Percentiles rank a stretch among this genome's conserved stretches.
phyloP scores from a whole-genome alignment of 2,329 filamentous ascomycete genomes.

The Hortaea sp. region DNA sequence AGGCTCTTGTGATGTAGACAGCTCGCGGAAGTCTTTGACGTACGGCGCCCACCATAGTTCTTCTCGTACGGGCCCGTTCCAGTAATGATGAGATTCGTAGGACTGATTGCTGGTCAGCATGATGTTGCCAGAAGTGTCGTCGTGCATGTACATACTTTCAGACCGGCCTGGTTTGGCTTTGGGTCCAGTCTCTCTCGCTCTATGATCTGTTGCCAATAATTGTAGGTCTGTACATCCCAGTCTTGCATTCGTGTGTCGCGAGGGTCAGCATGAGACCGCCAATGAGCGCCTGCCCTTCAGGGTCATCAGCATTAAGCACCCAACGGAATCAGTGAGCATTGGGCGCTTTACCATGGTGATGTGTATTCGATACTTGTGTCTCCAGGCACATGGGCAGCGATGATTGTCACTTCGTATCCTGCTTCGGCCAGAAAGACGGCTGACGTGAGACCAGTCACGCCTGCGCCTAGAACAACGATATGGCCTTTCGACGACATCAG shows the following conservation, averaged over 20 bases:
- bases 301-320: background rate
- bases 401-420: slow-evolving; percentile 32
- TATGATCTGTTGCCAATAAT: slow-evolving; percentile 29
- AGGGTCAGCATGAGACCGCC: slow-evolving; percentile 32
- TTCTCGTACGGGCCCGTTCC: slow-evolving; percentile 17
- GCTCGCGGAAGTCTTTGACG: slow-evolving; percentile 25
- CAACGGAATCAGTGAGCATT: no score
- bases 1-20: slow-evolving; percentile 9
- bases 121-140: background rate
- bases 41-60: slow-evolving; percentile 30
- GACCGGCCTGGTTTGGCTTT: slow-evolving; percentile 11
- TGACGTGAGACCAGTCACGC: slow-evolving; percentile 38
- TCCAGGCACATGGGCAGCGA: slow-evolving; percentile 35
- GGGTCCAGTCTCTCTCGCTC: slow-evolving; percentile 20
- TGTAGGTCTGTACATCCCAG: slow-evolving; percentile 37
- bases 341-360: slow-evolving; percentile 30
- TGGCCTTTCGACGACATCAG: background rate
- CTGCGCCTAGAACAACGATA: slow-evolving; percentile 25
- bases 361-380: slow-evolving; percentile 34
- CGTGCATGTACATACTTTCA: slow-evolving; percentile 13
- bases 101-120: slow-evolving; percentile 5
- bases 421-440: slow-evolving; percentile 33
- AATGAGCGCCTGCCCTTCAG: slow-evolving; percentile 38
- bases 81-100: slow-evolving; percentile 19
- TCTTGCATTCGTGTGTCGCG: slow-evolving; percentile 24